phyloP scores from a whole-genome alignment of 257 asterid species.

The Solanum virginianum region DNA sequence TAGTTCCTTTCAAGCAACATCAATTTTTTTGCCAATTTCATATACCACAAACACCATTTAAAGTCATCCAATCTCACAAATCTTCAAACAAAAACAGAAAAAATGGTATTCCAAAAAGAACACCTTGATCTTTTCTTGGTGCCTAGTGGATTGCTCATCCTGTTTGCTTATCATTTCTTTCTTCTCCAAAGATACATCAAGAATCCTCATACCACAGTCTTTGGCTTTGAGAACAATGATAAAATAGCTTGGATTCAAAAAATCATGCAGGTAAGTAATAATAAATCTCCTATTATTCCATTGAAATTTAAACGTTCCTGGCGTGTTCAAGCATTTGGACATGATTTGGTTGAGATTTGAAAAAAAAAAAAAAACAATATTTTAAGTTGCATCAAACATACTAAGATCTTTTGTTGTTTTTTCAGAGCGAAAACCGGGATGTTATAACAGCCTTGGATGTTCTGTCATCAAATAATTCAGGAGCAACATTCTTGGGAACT shows the following conservation, averaged over 20 bases:
- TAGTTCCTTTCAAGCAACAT: not conserved
- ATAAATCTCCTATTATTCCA: not conserved
- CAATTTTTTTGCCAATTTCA: not conserved
- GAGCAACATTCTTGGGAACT: slow-evolving; percentile 40
- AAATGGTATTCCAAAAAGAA: slow-evolving; percentile 1
- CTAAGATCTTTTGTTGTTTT: not conserved
- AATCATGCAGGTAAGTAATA: not conserved
- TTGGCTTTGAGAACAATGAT: slow-evolving; percentile 1
- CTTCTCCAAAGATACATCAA: slow-evolving; percentile 1
- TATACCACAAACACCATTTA: not conserved
- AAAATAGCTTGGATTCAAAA: slow-evolving; percentile 7
- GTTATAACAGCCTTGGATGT: slow-evolving; percentile 8
- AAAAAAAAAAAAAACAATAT: not conserved
- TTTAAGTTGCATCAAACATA: not conserved
- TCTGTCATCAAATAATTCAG: slow-evolving; percentile 8
- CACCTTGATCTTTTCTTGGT: not conserved
- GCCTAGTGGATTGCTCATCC: not conserved
- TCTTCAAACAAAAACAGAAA: not conserved
- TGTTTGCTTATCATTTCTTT: slow-evolving; percentile 2
- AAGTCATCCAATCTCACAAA: not conserved
- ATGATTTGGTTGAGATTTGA: not conserved
- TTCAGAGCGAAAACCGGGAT: not conserved
- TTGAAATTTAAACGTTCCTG: not conserved
- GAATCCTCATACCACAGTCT: not conserved
- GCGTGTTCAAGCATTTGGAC: not conserved